Base-by-base conservation (phyloP, 805 yeast species). In the Trichomonascus vanleenenianus region DNA sequence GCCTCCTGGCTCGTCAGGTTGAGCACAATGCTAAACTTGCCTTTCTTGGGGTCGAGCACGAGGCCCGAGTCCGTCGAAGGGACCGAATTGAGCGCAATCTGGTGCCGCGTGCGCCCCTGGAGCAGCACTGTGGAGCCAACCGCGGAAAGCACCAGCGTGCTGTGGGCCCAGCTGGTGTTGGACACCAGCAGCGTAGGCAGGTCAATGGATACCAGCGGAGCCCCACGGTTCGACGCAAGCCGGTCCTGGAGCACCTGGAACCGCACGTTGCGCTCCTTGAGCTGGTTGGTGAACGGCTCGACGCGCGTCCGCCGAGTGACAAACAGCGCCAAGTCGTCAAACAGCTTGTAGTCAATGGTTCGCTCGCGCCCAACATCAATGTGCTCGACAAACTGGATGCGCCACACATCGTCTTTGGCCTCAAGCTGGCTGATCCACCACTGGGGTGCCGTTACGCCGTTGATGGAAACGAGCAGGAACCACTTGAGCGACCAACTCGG, bases 401-500 rank as follows among this genome's bases (percentile, higher is more conserved):
- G 37, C 61, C 63, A 58, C 25, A 45, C 39, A 18, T 56, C 51
- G 20, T 56, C 58, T 18, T 50, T 46, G 27, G 53, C 37, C 30
- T 44, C 54, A 12, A 62, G 54, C n/a, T 66, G 63, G n/a, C 64
- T 66, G 19, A 69, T 65, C 42, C 55, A 65, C 47, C 66, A 60
- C 25, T 54, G 14, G 62, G 65, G 32, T 9, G 40, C 41, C 8
- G 48, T 42, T 27, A 56, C 54, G 3, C 57, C 50, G 14, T 59
- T 60, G 15, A 63, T 51, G 0, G 63, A 56, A 1, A 68, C 60
- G 2, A 67, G 57, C 19, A 71, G 53, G 44, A 61, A 65, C 74
- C 74, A 71, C 34, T 63, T 61, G 1, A 53, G 42, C 0, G 72
- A 60, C 73, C 72, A 67, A 31, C 54, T 59, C 5, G 64, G 54